A percentile compares a stretch with the other conserved stretches of the same genome.
Evolutionary conservation across 2,329 filamentous ascomycete genomes (phyloP).

Genomic region (Ophiocordyceps sinensis): DNA sequence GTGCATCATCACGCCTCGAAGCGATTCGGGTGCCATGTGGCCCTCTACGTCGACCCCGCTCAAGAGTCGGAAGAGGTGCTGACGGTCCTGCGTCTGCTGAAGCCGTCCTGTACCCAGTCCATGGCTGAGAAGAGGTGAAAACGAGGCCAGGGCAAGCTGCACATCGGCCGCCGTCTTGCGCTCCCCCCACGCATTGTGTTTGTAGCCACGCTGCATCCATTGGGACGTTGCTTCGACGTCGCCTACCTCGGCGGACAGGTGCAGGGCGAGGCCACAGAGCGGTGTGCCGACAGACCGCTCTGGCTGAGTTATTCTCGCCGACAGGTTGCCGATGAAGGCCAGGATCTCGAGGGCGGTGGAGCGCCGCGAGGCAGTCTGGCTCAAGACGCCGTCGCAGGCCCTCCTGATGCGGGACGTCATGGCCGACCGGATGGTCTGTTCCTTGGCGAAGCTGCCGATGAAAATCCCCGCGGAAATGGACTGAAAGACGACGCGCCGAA

Average conservation of each 20-base stretch:
- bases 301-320: conserved; percentile 15
- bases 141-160: conserved; percentile 6
- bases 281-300: conserved; percentile 9
- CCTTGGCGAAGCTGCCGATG: conserved; percentile 6
- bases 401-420: conserved; percentile 10
- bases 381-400: conserved; percentile 9
- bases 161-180: conserved; percentile 8
- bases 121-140: conserved; percentile 2
- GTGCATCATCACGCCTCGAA: conserved; percentile 10
- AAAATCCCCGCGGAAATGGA: conserved; percentile 10
- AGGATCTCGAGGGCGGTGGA: conserved; percentile 11
- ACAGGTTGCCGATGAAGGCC: conserved; percentile 26
- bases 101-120: background rate
- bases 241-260: conserved; percentile 14
- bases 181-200: conserved; percentile 5
- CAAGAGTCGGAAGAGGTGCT: conserved; percentile 13
- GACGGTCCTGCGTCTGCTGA: conserved; percentile 5
- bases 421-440: background rate
- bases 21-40: conserved; percentile 7
- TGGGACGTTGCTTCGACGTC: conserved; percentile 8
- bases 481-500: conserved; percentile 17
- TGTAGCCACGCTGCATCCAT: conserved; percentile 12
- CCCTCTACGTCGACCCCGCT: conserved; percentile 13
- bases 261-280: conserved; percentile 16
- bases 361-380: conserved; percentile 1